phyloP scores from a whole-genome alignment of 345 rosid species.

The Turnera subulata region DNA sequence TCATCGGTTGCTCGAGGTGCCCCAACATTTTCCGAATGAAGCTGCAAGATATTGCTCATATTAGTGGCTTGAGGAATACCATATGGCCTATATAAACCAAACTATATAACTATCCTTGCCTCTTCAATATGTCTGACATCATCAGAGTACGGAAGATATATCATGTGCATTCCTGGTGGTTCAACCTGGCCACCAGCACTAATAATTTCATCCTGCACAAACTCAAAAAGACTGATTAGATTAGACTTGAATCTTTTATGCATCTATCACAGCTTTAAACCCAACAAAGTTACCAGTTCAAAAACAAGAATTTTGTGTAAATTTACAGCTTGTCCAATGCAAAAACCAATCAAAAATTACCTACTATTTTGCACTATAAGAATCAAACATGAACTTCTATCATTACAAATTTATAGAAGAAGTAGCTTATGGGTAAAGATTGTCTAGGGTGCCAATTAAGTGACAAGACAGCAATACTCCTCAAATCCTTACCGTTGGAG shows the following conservation, averaged over 20 bases:
- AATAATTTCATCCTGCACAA: conserved; percentile 67
- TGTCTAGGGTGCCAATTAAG: too few species aligned
- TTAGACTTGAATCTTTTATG: not conserved
- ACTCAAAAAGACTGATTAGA: conserved; percentile 4
- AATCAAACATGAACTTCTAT: too few species aligned
- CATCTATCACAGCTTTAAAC: not conserved
- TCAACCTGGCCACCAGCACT: conserved; percentile 76
- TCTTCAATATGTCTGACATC: conserved; percentile 82
- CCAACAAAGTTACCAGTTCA: too few species aligned
- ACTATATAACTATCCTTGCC: conserved; percentile 40
- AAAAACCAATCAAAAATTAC: too few species aligned
- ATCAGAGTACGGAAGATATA: conserved; percentile 85
- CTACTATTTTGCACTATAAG: too few species aligned
- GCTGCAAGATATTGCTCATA: conserved; percentile 40
- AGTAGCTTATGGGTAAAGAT: too few species aligned
- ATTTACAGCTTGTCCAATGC: too few species aligned
- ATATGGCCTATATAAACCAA: conserved; percentile 13
- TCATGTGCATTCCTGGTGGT: conserved; percentile 97
- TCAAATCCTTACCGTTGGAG: too few species aligned
- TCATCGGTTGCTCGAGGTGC: conserved; percentile 70
- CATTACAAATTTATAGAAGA: too few species aligned
- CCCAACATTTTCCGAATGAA: conserved; percentile 35
- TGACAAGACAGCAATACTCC: too few species aligned
- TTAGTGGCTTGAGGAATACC: conserved; percentile 17
- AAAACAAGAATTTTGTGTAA: too few species aligned